Evolutionary conservation across 805 yeast species (phyloP), one percentile per base, ranked within the genome.

Genomic region (Myxozyma vanderwaltii): DNA sequence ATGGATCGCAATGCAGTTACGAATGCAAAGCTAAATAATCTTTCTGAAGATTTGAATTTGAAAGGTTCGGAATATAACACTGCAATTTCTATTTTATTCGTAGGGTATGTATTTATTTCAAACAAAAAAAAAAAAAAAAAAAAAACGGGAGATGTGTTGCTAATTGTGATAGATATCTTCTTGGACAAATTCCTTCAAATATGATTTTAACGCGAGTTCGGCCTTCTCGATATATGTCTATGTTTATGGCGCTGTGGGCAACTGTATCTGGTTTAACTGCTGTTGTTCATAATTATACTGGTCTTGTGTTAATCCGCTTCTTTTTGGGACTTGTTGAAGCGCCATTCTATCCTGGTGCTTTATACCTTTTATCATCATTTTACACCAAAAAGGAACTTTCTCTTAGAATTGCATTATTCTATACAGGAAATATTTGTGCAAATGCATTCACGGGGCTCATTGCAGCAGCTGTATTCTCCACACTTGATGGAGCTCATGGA

Each of bases 391-490:
- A 67, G 23, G 82, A 80, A 68, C 71, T 79, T 13, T 77, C 76
- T 71, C 61, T 71, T 74, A 40, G 76, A 70, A 17, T 59, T 33
- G 55, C 66, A 5, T 31, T 68, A 17, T 78, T 79, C 60, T 77
- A 79, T 63, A 74, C 80, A 12, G 79, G 77, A 29, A 77, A 81
- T n/a, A 74, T 79, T 44, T 72, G 78, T 59, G 79, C 82, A 1
- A 82, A 82, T 56, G 83, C 81, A 10, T 79, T 81, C 39, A 72
- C 77, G 17, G 82, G 82, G 36, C 77, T 81, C n/a, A 75, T 80
- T 64, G 82, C 82, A 0, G 79, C 75, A 50, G 77, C 75, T 53
- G 80, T 82, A 46, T 77, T 80, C 54, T 59, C 68, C 10, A 68
- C 75, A 56, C 79, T 79, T 58, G 75, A 77, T 51, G 68, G 68